phyloP scores from a whole-genome alignment of 1,139 yeast genomes.

The Komagataea norvegica region DNA sequence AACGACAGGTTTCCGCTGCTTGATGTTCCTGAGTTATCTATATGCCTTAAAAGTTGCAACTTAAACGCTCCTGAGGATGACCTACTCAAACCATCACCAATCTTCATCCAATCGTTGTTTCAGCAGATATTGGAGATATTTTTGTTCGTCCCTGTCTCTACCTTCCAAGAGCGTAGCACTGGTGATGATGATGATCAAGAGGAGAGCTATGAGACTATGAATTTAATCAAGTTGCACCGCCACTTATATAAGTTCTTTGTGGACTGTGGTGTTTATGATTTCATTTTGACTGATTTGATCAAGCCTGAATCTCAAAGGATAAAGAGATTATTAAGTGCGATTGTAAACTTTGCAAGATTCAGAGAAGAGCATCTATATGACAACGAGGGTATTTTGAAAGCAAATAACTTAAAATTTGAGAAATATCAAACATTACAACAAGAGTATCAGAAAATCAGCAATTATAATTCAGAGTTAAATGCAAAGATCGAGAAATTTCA shows the following conservation, averaged over 20 bases:
- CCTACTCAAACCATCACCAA: slow-evolving; percentile 60
- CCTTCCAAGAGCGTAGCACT: slow-evolving; percentile 3
- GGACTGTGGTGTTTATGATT: slow-evolving; percentile 75
- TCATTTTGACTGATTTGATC: slow-evolving; percentile 61
- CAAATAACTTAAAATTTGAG: slow-evolving; percentile 48
- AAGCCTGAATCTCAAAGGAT: slow-evolving; percentile 68
- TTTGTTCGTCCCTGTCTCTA: slow-evolving; percentile 45
- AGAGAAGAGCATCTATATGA: slow-evolving; percentile 72
- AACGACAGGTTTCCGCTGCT: slow-evolving; percentile 57
- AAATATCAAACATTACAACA: slow-evolving; percentile 25
- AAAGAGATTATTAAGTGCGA: slow-evolving; percentile 69
- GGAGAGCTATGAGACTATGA: slow-evolving; percentile 36
- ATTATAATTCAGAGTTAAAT: slow-evolving; percentile 39
- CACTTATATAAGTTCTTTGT: slow-evolving; percentile 58
- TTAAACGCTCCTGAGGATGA: slow-evolving; percentile 60
- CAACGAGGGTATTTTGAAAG: slow-evolving; percentile 55
- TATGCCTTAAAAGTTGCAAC: slow-evolving; percentile 60
- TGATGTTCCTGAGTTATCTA: slow-evolving; percentile 57
- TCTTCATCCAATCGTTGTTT: slow-evolving; percentile 55
- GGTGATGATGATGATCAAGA: slow-evolving; percentile 32
- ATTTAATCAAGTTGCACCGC: slow-evolving; percentile 51
- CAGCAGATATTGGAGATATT: slow-evolving; percentile 72
- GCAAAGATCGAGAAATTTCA: slow-evolving; percentile 40
- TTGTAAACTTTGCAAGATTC: slow-evolving; percentile 80
- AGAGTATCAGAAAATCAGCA: slow-evolving; percentile 28